Evolutionary conservation across 768 basidiomycete species (phyloP), one percentile per base, ranked within the genome.

Genomic region (Tulasnella sp.): DNA sequence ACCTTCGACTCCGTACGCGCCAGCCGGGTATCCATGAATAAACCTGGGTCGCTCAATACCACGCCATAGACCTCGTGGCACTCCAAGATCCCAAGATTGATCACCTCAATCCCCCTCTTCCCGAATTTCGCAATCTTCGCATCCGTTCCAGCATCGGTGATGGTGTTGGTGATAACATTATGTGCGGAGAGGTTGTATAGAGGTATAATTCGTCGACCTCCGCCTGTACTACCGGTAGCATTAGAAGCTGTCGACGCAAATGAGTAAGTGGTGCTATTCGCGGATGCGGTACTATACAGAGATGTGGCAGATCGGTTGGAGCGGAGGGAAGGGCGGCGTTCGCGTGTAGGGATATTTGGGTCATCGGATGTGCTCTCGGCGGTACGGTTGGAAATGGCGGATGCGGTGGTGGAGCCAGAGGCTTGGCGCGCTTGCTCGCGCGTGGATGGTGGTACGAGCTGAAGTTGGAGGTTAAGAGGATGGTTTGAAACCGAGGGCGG

Each of bases 111-210:
- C 1, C 86, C 85, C 3, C 84, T 78, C 64, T 78, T 82, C 56
- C 76, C 74, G 67, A 89, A 91, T 64, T 80, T 84, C 3, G 88
- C 87, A 38, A 92, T 82, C 71, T 86, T 87, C 21, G 86, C 85
- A 60, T 91, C 89, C 0, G 89, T 92, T 42, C 90, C 90, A 0
- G 90, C 90, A 67, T 93, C 90, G 27, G 88, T 79, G 58, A 93
- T 84, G 34, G 82, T 80, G 66, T 91, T 93, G 11, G 88, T 83
- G 77, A 91, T 77, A 51, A 93, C 86, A 63, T 88, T 86, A 70
- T 94, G 90, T 0, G 88, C 88, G 61, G 86, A 84, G 21, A 94
- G 78, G 67, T 91, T 92, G 72, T 92, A 90, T 2, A 93, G 74
- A 0, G 90, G 88, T 58, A 91, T 83, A 67, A 92, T 91, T 69